Evolutionary conservation across 2,329 filamentous ascomycete genomes (phyloP).

Genomic region (Anthostomella pinea): DNA sequence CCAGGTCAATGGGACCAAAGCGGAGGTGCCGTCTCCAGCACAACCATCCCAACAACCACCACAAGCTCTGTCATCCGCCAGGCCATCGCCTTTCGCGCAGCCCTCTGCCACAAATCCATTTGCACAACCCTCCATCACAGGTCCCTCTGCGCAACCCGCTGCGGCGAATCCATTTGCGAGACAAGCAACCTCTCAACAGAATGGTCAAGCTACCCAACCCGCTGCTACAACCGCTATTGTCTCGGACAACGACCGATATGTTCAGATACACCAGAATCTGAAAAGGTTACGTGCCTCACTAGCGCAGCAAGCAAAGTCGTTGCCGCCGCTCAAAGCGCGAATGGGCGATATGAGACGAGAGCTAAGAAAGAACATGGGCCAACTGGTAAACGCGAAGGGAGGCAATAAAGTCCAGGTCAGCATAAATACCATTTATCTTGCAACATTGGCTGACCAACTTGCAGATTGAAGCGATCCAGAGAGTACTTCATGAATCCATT

Average conservation of each 20-base stretch:
- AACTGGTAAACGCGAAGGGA: slow-evolving; percentile 64
- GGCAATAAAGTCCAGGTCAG: slow-evolving; percentile 58
- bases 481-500: slow-evolving; percentile 52
- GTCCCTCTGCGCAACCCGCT: slow-evolving; percentile 10
- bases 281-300: slow-evolving; percentile 54
- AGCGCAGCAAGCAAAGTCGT: slow-evolving; percentile 51
- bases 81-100: slow-evolving; percentile 12
- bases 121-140: too few relatives aligned
- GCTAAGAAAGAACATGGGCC: slow-evolving; percentile 68
- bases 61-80: background rate
- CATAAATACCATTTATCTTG: slow-evolving; percentile 7
- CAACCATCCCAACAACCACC: slow-evolving; percentile 2
- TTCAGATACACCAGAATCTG: slow-evolving; percentile 64
- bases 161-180: slow-evolving; percentile 4
- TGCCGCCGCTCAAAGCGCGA: slow-evolving; percentile 58
- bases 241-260: slow-evolving; percentile 40
- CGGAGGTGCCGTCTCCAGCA: slow-evolving; percentile 5
- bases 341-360: slow-evolving; percentile 71
- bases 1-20: slow-evolving; percentile 19
- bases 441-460: slow-evolving; percentile 6
- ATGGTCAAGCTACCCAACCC: slow-evolving; percentile 11
- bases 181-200: slow-evolving; percentile 14
- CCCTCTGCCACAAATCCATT: slow-evolving; percentile 5
- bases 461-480: slow-evolving; percentile 47
- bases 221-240: slow-evolving; percentile 13